Evolutionary conservation across 108 stramenopile genomes (phyloP), one percentile per base, ranked within the genome.

Genomic region (Hondaea fermentalgiana): DNA sequence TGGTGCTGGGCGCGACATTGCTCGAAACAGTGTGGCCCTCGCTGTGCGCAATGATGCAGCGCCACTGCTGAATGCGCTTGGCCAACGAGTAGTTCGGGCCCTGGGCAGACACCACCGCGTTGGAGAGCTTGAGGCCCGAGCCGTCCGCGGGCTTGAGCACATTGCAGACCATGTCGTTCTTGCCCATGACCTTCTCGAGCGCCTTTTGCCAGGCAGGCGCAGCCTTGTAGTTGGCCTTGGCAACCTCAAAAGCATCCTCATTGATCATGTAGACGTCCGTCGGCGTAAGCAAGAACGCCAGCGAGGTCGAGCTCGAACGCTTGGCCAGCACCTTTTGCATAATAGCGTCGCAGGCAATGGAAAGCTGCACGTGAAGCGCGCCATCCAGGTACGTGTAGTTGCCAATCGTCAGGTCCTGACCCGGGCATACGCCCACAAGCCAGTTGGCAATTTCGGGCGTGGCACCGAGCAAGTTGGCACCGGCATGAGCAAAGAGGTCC

Each of bases 51-150:
- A 97, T 92, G 60, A 98, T 90, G 28, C 97, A 97, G 53, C 98
- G 96, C 98, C 98, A 99, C 91, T 99, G 98, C 93, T 99, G 98
- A 93, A 99, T 94, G 58, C 98, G 97, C 93, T 99, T 99, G 58
- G 97, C 98, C 60, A 99, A 87, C 89, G 96, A 96, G 92, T 97
- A 97, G 92, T 98, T 99, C 29, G 98, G 98, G 71, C 98, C 98
- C 91, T 99, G 98, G n/a, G 96, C 96, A 17, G 96, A 96, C 91
- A 96, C 97, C 44, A 98, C 92, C 43, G 97, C 97, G 87, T 96
- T 95, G 92, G 95, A 93, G 71, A 94, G 87, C 92, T 95, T 94
- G 88, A 90, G 87, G 4, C 29, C 89, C 44, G 47, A n/a, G 17
- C 90, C 93, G 35, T 91, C 87, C 19, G 72, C 87, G 19, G 87